Evolutionary conservation across 768 basidiomycete species (phyloP).

Genomic region (Galerina sulciceps): DNA sequence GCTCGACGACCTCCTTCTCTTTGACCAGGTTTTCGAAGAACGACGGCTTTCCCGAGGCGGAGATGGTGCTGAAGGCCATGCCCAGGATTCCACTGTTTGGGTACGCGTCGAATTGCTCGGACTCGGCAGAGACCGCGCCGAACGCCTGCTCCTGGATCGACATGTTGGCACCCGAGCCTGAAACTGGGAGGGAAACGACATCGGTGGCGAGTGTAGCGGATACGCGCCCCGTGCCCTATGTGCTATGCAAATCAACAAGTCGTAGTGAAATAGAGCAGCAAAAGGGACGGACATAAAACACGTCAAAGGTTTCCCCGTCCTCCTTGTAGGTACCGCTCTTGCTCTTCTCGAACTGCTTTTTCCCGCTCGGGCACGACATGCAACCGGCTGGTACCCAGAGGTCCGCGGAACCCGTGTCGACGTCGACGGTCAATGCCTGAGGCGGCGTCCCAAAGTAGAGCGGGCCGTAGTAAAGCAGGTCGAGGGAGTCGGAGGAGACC

Average conservation of each 20-base stretch:
- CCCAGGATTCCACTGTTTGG: constrained; percentile 66
- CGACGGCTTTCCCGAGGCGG: constrained; percentile 48
- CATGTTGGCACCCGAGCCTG: constrained; percentile 18
- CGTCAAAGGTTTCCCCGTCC: constrained; percentile 33
- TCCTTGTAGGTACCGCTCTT: constrained; percentile 46
- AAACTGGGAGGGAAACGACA: constrained; percentile 49
- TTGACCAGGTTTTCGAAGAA: constrained; percentile 68
- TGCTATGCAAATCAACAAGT: not conserved
- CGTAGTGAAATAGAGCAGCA: not conserved
- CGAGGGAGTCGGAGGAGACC: constrained; percentile 22
- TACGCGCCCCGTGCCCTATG: constrained; percentile 58
- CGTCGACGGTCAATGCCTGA: constrained; percentile 57
- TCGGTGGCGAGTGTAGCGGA: constrained; percentile 54
- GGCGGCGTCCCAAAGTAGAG: constrained; percentile 57
- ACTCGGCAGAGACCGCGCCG: constrained; percentile 51
- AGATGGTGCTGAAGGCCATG: constrained; percentile 63
- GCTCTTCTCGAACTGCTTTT: constrained; percentile 39
- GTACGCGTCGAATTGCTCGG: constrained; percentile 50
- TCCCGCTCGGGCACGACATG: constrained; percentile 31
- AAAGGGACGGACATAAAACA: constrained; percentile 47
- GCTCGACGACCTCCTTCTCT: constrained; percentile 39
- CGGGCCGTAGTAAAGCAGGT: constrained; percentile 33
- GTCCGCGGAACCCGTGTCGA: constrained; percentile 75
- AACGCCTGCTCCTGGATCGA: constrained; percentile 55
- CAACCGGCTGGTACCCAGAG: constrained; percentile 58